Base-by-base conservation (phyloP, 164 flowering plant genomes). In the Warburgia ugandensis region DNA sequence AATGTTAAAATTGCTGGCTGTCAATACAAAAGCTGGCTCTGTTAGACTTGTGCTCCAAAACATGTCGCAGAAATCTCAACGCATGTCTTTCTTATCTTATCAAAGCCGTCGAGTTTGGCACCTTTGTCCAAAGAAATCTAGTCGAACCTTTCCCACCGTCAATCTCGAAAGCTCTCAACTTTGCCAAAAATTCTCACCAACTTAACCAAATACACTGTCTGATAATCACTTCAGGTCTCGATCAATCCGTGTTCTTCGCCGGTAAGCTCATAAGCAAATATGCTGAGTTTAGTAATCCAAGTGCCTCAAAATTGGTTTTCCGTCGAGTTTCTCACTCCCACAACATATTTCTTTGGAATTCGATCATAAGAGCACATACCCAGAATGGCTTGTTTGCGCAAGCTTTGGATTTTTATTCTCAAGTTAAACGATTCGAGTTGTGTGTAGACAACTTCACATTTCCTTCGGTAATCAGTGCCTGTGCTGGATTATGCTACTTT, bases 391-490 rank as follows among this genome's bases (percentile, higher is more conserved):
- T 59, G 20, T 69, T 52, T 59, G 29, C 66, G 0, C 41, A 70
- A 32, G 78, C 81, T 26, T 46, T 76, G 26, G 64, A 48, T 9
- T 59, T 67, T 6, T 76, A 69, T 58, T 16, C 35, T 12, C 42
- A 65, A 45, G 72, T 76, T 72, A 50, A 54, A 11, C 31, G 27
- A 10, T 50, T 58, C 39, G 48, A 50, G 2, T 16, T 76, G 35
- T 44, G 39, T 43, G 77, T 75, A 0, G 84, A 79, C 47, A 52
- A 41, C 1, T 68, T 55, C 47, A 79, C 81, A 4, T 74, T 74
- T 47, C 81, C 84, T 58, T 68, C 74, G 2, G 74, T 74, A n/a
- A 59, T 74, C 48, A 76, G 72, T 55, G 65, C 77, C 2, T 79
- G 84, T 32, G 70, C 74, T 2, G 71, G 68, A 21, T 54, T 63